Percentiles rank a stretch among this genome's conserved stretches.
phyloP scores from a whole-genome alignment of 1,284 basidiomycete species.

The Sporisorium iseilematis-ciliati region DNA sequence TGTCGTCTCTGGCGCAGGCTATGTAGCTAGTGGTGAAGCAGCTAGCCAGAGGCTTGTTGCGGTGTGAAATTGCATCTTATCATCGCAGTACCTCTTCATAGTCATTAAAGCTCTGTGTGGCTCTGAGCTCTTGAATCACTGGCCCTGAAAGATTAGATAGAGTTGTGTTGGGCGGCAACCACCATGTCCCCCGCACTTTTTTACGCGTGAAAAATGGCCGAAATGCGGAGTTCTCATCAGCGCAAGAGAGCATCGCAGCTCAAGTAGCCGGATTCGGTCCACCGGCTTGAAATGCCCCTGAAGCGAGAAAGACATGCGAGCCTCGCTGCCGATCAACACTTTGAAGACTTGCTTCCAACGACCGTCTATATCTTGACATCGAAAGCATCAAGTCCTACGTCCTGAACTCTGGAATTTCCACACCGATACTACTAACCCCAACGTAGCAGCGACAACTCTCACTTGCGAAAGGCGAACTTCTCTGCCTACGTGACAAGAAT shows the following conservation, averaged over 20 bases:
- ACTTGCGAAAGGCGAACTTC: background rate
- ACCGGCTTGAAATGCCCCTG: constrained; percentile 7
- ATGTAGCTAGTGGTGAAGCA: constrained; percentile 42
- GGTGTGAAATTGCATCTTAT: background rate
- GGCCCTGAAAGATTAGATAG: background rate
- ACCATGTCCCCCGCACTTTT: background rate
- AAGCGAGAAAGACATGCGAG: background rate
- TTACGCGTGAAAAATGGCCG: constrained; percentile 23
- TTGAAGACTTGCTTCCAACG: too few relatives aligned
- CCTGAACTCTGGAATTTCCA: too few relatives aligned
- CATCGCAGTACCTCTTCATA: background rate
- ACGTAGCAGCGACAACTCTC: background rate
- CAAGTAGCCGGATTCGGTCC: constrained; percentile 17
- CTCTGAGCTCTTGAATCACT: background rate
- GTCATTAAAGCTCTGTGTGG: background rate
- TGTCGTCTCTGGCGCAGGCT: constrained; percentile 38
- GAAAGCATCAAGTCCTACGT: too few relatives aligned
- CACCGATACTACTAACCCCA: background rate
- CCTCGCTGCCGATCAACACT: too few relatives aligned
- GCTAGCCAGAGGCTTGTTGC: constrained; percentile 15
- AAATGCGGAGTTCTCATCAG: constrained; percentile 1
- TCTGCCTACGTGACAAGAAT: too few relatives aligned
- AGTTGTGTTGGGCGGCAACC: background rate
- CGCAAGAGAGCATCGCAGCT: constrained; percentile 1
- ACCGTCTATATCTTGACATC: too few relatives aligned